Evolutionary conservation across 257 asterid species (phyloP), one percentile per base, ranked within the genome.

Genomic region (Fraxinus quadrangulata): DNA sequence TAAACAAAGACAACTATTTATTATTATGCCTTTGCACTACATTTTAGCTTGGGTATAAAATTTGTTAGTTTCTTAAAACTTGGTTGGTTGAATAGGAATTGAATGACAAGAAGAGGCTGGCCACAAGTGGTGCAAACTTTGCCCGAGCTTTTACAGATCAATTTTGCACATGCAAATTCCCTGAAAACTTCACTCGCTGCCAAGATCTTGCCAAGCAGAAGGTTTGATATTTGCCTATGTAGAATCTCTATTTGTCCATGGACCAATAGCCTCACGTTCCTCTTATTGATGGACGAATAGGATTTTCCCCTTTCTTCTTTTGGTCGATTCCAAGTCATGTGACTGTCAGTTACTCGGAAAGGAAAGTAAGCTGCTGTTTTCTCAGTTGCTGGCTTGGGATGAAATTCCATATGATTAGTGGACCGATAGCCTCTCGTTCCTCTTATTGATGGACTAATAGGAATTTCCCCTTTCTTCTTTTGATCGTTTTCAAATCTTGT

Each of bases 171-270:
- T 95, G 99, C 97, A 95, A 93, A 85, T 95, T 95, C 91, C 98
- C 99, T 12, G 94, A 95, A 82, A 95, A 95, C 89, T 93, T 95
- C 90, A 93, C 99, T 42, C 97, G 98, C 69, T 95, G 98, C 93
- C 98, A 95, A 84, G 99, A 95, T 83, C 98, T 95, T 79, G 99
- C 99, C 87, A 95, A 93, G 84, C 96, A 83, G 80, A 91, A 93
- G 99, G 97, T 92, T 45, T 66, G 42, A 69, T 80, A 39, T 49
- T 13, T n/a, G 26, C 59, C 59, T 1, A 47, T 14, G 4, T 16
- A 40, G 47, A 40, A 47, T 47, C 0, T 12, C 59, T 47, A 3
- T 1, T 47, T 47, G n/a, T 3, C 59, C 23, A 49, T 67, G 6
- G 30, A 26, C 30, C 30, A 1, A 26, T 26, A 26, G 30, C 0